These are phyloP conservation scores for Trichaptum fuscoviolaceum DNA, from an alignment of 768 basidiomycete genomes.

Conservation along the genomic window DNA sequence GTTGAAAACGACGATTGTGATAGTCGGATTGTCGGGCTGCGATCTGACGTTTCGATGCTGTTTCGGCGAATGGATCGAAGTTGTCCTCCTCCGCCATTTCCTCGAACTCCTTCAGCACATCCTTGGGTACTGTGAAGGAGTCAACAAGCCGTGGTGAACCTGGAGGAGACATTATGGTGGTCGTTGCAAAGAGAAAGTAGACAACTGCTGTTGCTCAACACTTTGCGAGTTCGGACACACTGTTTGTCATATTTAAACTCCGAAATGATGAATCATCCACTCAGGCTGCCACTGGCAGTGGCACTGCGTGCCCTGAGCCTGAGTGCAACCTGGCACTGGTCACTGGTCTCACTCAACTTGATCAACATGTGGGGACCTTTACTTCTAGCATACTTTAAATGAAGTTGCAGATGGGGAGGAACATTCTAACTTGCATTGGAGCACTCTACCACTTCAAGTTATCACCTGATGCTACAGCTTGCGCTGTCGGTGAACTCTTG, in stretches of 20 bases:
- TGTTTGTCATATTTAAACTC: neutral
- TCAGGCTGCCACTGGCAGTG: too few species aligned
- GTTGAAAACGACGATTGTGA: constrained; percentile 85
- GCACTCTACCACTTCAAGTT: too few species aligned
- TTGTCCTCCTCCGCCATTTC: constrained; percentile 93
- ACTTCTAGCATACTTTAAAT: too few species aligned
- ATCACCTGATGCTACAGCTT: too few species aligned
- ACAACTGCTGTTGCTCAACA: neutral
- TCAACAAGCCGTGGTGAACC: constrained; percentile 71
- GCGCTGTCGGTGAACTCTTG: too few species aligned
- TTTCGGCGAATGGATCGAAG: constrained; percentile 88
- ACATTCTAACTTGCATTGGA: too few species aligned
- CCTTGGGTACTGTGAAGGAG: constrained; percentile 90
- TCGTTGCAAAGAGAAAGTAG: neutral
- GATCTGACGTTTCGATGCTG: constrained; percentile 89
- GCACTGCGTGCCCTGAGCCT: too few species aligned
- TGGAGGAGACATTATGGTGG: constrained; percentile 3
- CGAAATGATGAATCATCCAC: neutral
- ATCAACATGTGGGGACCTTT: too few species aligned
- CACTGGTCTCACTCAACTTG: too few species aligned
- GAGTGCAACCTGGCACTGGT: too few species aligned
- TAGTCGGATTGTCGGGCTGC: constrained; percentile 92
- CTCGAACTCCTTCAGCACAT: constrained; percentile 89
- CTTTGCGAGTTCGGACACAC: neutral
- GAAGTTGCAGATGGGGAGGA: too few species aligned